Conservation (phyloP, 345 rosid genomes). For the Erysimum cheiranthoides region DNA sequence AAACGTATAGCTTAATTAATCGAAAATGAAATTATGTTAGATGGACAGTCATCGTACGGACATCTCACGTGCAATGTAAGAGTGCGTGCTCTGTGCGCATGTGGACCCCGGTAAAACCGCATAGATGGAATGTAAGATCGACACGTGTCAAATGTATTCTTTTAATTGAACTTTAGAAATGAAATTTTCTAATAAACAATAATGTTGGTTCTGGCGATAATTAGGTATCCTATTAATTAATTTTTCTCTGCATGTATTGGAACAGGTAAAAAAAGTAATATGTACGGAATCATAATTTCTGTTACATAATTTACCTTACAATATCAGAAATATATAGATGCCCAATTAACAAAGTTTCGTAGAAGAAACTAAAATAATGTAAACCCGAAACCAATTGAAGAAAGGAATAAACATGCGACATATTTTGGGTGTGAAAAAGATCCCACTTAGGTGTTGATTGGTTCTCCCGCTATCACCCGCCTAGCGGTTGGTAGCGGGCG, state of each 20-base stretch:
- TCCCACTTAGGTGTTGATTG: too few relatives aligned
- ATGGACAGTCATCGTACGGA: slow-evolving; percentile 41
- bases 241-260: background rate
- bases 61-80: slow-evolving; percentile 44
- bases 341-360: background rate
- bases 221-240: slow-evolving; percentile 23
- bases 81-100: slow-evolving; percentile 36
- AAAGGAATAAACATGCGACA: slow-evolving; percentile 18
- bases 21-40: background rate
- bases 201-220: slow-evolving; percentile 28
- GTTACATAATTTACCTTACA: background rate
- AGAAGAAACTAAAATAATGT: background rate
- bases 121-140: background rate
- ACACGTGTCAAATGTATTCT: slow-evolving; percentile 9
- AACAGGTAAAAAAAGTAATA: background rate
- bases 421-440: slow-evolving; percentile 28
- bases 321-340: background rate
- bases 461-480: too few relatives aligned
- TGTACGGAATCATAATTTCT: background rate
- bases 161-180: background rate
- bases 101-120: slow-evolving; percentile 35
- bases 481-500: too few relatives aligned
- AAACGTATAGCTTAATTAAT: background rate
- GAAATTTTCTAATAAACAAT: background rate
- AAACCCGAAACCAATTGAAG: background rate